Percentiles rank a stretch among this genome's conserved stretches.
Conservation (phyloP, 2,329 filamentous ascomycete species). For the Fusarium humuli region DNA sequence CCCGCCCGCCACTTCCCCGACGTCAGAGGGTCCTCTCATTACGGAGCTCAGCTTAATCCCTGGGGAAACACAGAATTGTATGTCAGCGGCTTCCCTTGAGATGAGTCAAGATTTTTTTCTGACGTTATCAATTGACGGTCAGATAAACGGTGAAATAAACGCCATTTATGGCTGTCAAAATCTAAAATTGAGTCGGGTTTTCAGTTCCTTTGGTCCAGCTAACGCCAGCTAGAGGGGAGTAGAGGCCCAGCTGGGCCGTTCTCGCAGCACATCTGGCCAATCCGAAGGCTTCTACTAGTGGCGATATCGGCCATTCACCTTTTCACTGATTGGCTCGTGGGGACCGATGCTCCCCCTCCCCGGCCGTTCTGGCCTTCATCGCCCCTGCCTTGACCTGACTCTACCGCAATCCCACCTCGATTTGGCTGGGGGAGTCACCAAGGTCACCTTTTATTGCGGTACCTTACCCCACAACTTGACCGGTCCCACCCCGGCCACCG, state of each 20-base stretch:
- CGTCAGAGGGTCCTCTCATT: conserved; percentile 1
- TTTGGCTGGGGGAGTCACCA: conserved; percentile 23
- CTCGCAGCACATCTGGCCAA: conserved; percentile 22
- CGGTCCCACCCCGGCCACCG: conserved; percentile 39
- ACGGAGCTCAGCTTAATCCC: neutral
- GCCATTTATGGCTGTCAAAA: neutral
- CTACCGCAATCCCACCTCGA: conserved; percentile 8
- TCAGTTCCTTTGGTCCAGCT: conserved; percentile 27
- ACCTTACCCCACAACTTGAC: conserved; percentile 38
- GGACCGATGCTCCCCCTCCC: conserved; percentile 14
- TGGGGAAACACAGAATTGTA: neutral
- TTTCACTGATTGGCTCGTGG: conserved; percentile 21
- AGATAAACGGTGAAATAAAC: neutral
- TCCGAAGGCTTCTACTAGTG: conserved; percentile 38
- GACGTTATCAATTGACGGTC: conserved; percentile 1
- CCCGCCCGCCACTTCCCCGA: conserved; percentile 13
- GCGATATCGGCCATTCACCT: conserved; percentile 43
- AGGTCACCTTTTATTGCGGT: conserved; percentile 18
- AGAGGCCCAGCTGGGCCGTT: neutral
- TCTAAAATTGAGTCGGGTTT: conserved; percentile 13
- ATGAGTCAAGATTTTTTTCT: conserved; percentile 11
- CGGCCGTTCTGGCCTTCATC: conserved; percentile 17
- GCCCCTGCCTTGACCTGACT: conserved; percentile 24
- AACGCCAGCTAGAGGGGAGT: conserved; percentile 6
- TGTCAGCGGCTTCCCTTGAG: neutral